A percentile compares a stretch with the other conserved stretches of the same genome.
Conservation (phyloP, 1,284 basidiomycete species). For the Entoloma clypeatum region DNA sequence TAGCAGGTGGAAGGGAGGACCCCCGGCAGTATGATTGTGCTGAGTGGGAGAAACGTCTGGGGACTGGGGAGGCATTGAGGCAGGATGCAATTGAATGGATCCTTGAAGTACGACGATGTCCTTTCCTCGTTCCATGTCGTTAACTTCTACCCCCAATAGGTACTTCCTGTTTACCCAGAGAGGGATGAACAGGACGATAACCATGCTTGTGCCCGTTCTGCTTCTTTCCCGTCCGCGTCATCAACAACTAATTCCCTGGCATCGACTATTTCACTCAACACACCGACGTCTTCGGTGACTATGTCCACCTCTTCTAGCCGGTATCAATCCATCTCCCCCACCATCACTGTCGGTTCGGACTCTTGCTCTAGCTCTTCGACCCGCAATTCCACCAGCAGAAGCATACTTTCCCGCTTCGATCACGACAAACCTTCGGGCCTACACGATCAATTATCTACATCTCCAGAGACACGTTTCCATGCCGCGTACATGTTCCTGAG, state of each 20-base stretch:
- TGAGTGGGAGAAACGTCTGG: slow-evolving; percentile 15
- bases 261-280: too few relatives aligned
- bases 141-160: slow-evolving; percentile 13
- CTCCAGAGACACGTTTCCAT: slow-evolving; percentile 56
- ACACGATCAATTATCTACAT: slow-evolving; percentile 48
- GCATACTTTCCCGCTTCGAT: neutral
- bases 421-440: slow-evolving; percentile 31
- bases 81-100: slow-evolving; percentile 39
- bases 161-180: slow-evolving; percentile 16
- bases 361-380: slow-evolving; percentile 19
- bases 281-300: too few relatives aligned
- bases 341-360: slow-evolving; percentile 13
- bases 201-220: too few relatives aligned
- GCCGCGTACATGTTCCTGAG: slow-evolving; percentile 53
- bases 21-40: slow-evolving; percentile 1
- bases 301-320: too few relatives aligned
- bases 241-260: too few relatives aligned
- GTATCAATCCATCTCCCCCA: too few relatives aligned
- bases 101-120: slow-evolving; percentile 30
- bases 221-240: too few relatives aligned
- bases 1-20: slow-evolving; percentile 4
- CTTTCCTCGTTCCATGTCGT: neutral
- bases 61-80: slow-evolving; percentile 30
- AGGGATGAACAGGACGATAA: neutral
- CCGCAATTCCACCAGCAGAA: slow-evolving; percentile 18